Evolutionary conservation across 345 rosid species (phyloP).

Genomic region (Ceriops decandra): DNA sequence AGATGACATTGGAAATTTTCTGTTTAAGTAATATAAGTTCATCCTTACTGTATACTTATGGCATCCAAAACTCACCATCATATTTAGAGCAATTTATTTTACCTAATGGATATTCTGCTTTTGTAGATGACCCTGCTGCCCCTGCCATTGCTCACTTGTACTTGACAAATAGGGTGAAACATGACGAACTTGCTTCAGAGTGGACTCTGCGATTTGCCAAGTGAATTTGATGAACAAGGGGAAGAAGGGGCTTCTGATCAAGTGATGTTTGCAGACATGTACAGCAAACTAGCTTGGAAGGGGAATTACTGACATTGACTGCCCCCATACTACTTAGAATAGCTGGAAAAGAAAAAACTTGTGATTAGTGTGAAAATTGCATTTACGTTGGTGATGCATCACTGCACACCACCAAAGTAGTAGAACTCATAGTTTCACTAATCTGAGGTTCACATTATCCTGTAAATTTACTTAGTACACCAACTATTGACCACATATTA

Average conservation of each 20-base stretch:
- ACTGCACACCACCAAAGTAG: too few species aligned
- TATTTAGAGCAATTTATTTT: not conserved
- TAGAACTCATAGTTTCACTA: too few species aligned
- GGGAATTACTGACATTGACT: too few species aligned
- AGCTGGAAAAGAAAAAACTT: too few species aligned
- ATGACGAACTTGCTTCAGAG: conserved; percentile 71
- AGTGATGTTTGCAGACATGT: not conserved
- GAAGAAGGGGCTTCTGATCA: not conserved
- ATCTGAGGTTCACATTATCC: too few species aligned
- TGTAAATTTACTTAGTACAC: too few species aligned
- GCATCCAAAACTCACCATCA: not conserved
- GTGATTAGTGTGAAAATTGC: too few species aligned
- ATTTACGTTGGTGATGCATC: too few species aligned
- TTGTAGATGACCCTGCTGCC: conserved; percentile 58
- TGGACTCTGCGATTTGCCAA: conserved; percentile 91
- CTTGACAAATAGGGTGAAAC: conserved; percentile 68
- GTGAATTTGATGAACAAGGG: conserved; percentile 22
- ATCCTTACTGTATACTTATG: not conserved
- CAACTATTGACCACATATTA: too few species aligned
- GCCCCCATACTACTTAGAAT: too few species aligned
- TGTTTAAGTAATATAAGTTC: not conserved
- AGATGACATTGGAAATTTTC: not conserved
- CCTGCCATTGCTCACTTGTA: conserved; percentile 69
- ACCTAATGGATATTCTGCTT: conserved; percentile 1
- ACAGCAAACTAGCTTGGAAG: not conserved